Percentiles rank a stretch among this genome's conserved stretches.
Evolutionary conservation across 1,284 basidiomycete genomes (phyloP).

Genomic region (Fomitopsis betulina): DNA sequence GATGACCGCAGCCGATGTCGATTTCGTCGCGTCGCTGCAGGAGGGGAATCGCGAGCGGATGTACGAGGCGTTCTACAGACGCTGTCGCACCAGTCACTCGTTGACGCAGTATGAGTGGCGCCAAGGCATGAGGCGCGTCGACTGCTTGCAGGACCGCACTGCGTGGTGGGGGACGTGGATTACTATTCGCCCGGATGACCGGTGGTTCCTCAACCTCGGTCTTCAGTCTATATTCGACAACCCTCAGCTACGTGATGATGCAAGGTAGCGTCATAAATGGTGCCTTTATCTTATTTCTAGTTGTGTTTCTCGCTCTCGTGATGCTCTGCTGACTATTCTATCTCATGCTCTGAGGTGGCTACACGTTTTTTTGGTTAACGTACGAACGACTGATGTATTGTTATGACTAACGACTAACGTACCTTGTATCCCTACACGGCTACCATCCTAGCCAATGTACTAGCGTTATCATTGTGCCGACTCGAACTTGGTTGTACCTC

Average conservation of each 20-base stretch:
- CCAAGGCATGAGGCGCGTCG: constrained; percentile 33
- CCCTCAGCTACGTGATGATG: background rate
- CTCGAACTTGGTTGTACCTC: too few species aligned
- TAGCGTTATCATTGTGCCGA: too few species aligned
- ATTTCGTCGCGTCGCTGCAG: constrained; percentile 17
- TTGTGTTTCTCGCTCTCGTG: background rate
- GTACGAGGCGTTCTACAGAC: constrained; percentile 22
- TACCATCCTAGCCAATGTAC: constrained; percentile 1
- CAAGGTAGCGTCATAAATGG: background rate
- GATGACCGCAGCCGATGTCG: constrained; percentile 26
- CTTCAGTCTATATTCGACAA: constrained; percentile 1
- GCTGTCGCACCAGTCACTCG: constrained; percentile 15
- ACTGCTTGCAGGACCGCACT: constrained; percentile 30
- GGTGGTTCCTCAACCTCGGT: constrained; percentile 32
- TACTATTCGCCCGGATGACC: constrained; percentile 19
- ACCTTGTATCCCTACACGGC: constrained; percentile 8
- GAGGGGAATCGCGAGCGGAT: constrained; percentile 20
- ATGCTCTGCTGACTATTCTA: background rate
- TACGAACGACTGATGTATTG: constrained; percentile 2
- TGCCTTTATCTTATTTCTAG: background rate
- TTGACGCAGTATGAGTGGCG: constrained; percentile 27
- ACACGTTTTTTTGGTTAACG: constrained; percentile 7
- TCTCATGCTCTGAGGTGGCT: background rate
- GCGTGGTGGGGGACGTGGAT: constrained; percentile 33
- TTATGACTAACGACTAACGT: constrained; percentile 8